Evolutionary conservation across 2,329 filamentous ascomycete genomes (phyloP).

Genomic region (Colletotrichum sp.): DNA sequence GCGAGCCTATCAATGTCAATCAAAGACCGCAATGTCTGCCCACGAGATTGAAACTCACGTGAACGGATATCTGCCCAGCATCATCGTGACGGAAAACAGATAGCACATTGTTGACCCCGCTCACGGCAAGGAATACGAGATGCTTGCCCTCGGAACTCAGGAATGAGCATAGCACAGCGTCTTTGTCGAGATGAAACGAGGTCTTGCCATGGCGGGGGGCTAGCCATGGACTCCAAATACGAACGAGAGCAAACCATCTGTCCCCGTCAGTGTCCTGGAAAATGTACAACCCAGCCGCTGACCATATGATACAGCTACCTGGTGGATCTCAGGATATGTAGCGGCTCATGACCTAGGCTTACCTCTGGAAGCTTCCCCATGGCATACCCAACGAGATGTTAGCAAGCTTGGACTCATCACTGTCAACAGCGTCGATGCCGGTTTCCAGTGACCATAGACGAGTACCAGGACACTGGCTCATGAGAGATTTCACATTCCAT

Average conservation of each 20-base stretch:
- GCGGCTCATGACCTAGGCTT: conserved; percentile 23
- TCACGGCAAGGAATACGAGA: conserved; percentile 79
- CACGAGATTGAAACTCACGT: conserved; percentile 50
- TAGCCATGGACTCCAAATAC: conserved; percentile 83
- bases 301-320: background rate
- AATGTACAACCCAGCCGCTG: background rate
- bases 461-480: conserved; percentile 72
- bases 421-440: conserved; percentile 59
- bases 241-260: conserved; percentile 83
- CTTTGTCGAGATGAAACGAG: conserved; percentile 73
- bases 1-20: conserved; percentile 47
- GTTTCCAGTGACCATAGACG: conserved; percentile 73
- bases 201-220: conserved; percentile 82
- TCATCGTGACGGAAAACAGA: conserved; percentile 71
- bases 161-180: conserved; percentile 81
- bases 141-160: conserved; percentile 73
- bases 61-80: conserved; percentile 70
- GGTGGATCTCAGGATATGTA: background rate
- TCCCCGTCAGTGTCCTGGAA: conserved; percentile 19
- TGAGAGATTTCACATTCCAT: conserved; percentile 56
- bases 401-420: conserved; percentile 61
- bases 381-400: conserved; percentile 67
- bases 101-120: conserved; percentile 73
- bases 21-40: background rate
- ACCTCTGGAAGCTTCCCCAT: conserved; percentile 60